These are phyloP conservation scores for Fusarium foetens DNA, from an alignment of 2,329 filamentous ascomycete genomes.

Conservation along the genomic window DNA sequence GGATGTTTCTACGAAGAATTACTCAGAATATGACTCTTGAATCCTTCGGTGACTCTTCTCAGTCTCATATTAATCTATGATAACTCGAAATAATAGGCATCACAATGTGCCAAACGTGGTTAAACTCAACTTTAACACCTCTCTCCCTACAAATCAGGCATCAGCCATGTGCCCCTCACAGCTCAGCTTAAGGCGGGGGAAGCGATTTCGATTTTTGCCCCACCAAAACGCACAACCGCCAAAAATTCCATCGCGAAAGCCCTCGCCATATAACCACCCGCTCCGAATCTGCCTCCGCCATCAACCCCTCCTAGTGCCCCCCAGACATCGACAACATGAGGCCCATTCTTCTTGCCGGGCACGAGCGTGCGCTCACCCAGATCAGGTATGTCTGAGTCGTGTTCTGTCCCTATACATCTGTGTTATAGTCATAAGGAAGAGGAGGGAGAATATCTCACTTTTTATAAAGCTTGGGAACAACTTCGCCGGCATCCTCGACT, in stretches of 20 bases:
- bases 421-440: neutral
- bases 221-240: conserved; percentile 60
- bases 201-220: conserved; percentile 44
- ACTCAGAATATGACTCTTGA: conserved; percentile 26
- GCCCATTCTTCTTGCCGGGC: conserved; percentile 94
- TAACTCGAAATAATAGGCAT: conserved; percentile 15
- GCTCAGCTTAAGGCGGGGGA: conserved; percentile 34
- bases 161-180: conserved; percentile 25
- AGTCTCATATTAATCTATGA: conserved; percentile 7
- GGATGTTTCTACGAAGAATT: neutral
- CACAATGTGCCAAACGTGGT: conserved; percentile 18
- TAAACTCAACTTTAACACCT: conserved; percentile 27
- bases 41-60: conserved; percentile 31
- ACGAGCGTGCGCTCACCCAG: conserved; percentile 96
- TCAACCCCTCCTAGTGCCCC: conserved; percentile 44
- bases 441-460: conserved; percentile 15
- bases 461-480: neutral
- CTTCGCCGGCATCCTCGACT: conserved; percentile 26
- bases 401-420: neutral
- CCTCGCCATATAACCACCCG: conserved; percentile 48
- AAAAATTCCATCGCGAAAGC: conserved; percentile 55
- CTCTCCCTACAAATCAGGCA: conserved; percentile 13
- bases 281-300: conserved; percentile 45
- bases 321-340: conserved; percentile 74
- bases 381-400: conserved; percentile 72